A percentile compares a stretch with the other conserved stretches of the same genome.
Evolutionary conservation across 176 grass and related monocot genomes (phyloP).

Genomic region (Puccinellia tenuiflora): DNA sequence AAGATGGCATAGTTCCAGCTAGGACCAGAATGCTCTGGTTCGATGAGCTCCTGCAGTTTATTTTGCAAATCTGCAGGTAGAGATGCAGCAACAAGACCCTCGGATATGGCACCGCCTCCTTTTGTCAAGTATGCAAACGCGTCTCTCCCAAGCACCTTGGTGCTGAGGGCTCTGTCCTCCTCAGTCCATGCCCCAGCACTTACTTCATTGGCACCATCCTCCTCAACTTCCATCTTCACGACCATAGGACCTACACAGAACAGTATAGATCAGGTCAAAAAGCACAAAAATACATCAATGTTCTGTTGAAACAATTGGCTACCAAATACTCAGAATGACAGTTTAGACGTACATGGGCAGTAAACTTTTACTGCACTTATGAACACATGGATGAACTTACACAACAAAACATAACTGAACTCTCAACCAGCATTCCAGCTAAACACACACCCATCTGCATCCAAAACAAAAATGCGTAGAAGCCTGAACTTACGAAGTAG

Average conservation of each 20-base stretch:
- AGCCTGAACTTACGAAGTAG: neutral
- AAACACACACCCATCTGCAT: neutral
- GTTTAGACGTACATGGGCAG: neutral
- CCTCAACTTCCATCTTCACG: conserved; percentile 4
- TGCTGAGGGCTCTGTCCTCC: conserved; percentile 29
- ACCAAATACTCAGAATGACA: neutral
- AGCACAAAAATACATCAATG: neutral
- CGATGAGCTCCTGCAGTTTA: conserved; percentile 62
- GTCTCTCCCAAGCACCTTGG: too few relatives aligned
- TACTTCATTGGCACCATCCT: neutral
- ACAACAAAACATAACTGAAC: neutral
- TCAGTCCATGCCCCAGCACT: conserved; percentile 6
- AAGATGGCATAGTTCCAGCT: conserved; percentile 83
- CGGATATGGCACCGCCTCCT: conserved; percentile 41
- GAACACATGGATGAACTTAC: neutral
- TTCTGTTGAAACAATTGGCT: neutral
- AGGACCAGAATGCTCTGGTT: conserved; percentile 32
- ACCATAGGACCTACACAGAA: conserved; percentile 38
- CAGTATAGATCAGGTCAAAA: neutral
- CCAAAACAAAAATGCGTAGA: neutral
- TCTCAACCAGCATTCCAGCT: neutral
- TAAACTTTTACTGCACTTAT: neutral
- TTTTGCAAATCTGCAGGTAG: conserved; percentile 51
- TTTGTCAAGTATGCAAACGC: conserved; percentile 61
- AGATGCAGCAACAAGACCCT: conserved; percentile 46